Percentiles rank a stretch among this genome's conserved stretches.
Evolutionary conservation across 2,329 filamentous ascomycete genomes (phyloP).

Genomic region (Neurospora crassa): DNA sequence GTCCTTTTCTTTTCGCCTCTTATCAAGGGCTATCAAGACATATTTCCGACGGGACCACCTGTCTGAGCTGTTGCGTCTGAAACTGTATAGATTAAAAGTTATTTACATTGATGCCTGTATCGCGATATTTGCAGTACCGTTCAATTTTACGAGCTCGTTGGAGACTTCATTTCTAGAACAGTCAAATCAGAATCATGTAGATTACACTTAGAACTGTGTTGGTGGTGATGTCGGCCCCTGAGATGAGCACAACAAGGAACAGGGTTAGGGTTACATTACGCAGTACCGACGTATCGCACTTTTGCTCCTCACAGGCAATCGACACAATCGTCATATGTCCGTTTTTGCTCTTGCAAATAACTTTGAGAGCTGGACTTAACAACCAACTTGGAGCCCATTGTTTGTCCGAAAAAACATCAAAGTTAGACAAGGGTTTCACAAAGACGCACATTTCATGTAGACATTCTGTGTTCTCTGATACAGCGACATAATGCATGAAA

Average conservation of each 20-base stretch:
- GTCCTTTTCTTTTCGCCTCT: background rate
- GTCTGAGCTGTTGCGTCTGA: background rate
- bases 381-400: background rate
- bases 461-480: background rate
- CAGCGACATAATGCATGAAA: conserved; percentile 67
- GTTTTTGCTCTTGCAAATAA: background rate
- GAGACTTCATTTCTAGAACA: background rate
- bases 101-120: background rate
- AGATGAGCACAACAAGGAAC: background rate
- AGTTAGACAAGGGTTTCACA: too few relatives aligned
- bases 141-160: background rate
- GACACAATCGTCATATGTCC: background rate
- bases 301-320: background rate
- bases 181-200: background rate
- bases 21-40: background rate
- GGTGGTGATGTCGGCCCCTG: background rate
- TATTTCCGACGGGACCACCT: background rate
- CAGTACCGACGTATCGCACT: background rate
- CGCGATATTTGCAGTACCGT: background rate
- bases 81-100: background rate
- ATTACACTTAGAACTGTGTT: background rate
- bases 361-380: background rate
- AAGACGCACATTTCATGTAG: too few relatives aligned
- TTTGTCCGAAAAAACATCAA: too few relatives aligned
- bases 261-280: background rate